Evolutionary conservation across 306 rosid genomes (phyloP), one percentile per base, ranked within the genome.

Genomic region (Rubus parviflorus): DNA sequence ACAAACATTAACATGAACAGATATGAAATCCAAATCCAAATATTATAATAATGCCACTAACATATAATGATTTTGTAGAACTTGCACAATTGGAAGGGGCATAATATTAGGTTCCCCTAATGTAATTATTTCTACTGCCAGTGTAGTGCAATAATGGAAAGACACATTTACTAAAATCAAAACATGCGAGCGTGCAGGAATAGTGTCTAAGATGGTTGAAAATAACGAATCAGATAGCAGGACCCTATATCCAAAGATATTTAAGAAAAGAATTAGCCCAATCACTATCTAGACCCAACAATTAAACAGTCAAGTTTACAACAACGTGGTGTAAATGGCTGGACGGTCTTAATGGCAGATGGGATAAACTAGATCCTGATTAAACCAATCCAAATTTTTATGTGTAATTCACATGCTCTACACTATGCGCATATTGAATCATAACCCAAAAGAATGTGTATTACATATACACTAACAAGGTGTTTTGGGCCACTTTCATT

Each of bases 1-100:
- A 74, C 63, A 77, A 75, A 53, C 35, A 73, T 54, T 52, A 77
- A 49, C 13, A 63, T 37, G 35, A 75, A 74, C 19, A 19, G 46
- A 42, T 73, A 16, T 15, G 46, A 46, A 43, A 76, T 9, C 47
- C 45, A 69, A 46, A 25, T 70, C 57, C 25, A 60, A 41, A 8
- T 43, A 53, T 19, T 9, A 41, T 5, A 46, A 15, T 1, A 43
- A 9, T 69, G 7, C 14, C 9, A 30, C 49, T 22, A 35, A 16
- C 11, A 56, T 63, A 35, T 23, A 53, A 60, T 51, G 37, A 23
- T 43, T 57, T 40, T 64, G 3, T 17, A 16, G 2, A 16, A 57
- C 41, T 17, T 16, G 7, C 22, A 45, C 19, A 1, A 57, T 30
- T 11, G 8, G 16, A 30, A 8, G 61, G 60, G 74, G 2, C 9